Conservation (phyloP, 2,329 filamentous ascomycete species). For the Salinomyces thailandicus region DNA sequence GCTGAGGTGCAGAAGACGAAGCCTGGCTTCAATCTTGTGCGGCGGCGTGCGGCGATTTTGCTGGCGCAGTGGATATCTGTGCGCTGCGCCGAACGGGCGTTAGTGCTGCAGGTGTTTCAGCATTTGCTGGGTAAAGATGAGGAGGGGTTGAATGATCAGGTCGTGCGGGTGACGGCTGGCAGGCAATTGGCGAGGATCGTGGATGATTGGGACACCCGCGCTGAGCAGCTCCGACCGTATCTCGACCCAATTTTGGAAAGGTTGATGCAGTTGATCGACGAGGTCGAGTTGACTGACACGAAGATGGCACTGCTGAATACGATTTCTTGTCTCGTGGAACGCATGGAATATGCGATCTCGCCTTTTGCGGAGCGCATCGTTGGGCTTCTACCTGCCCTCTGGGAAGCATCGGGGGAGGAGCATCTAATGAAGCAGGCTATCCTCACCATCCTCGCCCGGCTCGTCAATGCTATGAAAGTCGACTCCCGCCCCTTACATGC, state of each 20-base stretch:
- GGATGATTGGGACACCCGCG: constrained; percentile 73
- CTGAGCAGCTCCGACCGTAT: constrained; percentile 64
- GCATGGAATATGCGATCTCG: constrained; percentile 63
- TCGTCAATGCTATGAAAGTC: constrained; percentile 76
- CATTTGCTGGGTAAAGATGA: constrained; percentile 73
- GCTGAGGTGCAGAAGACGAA: constrained; percentile 63
- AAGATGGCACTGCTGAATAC: constrained; percentile 86
- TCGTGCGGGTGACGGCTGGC: constrained; percentile 84
- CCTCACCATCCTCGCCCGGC: constrained; percentile 68
- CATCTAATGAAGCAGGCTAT: constrained; percentile 92
- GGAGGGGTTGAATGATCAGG: constrained; percentile 67
- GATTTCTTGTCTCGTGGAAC: constrained; percentile 66
- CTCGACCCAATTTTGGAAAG: constrained; percentile 61
- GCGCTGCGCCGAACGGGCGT: constrained; percentile 55
- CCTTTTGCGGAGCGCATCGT: constrained; percentile 72
- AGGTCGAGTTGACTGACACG: constrained; percentile 73
- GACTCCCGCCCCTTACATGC: constrained; percentile 68
- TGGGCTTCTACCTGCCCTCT: constrained; percentile 65
- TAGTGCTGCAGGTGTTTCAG: constrained; percentile 81
- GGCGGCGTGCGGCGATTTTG: constrained; percentile 78
- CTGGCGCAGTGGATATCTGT: constrained; percentile 83
- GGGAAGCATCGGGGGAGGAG: constrained; percentile 76
- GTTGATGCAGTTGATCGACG: constrained; percentile 66
- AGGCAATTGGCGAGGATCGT: constrained; percentile 70
- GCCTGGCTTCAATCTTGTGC: constrained; percentile 66